Evolutionary conservation across 1,139 yeast genomes (phyloP).

Genomic region (Pneumocystis oryctolagi): DNA sequence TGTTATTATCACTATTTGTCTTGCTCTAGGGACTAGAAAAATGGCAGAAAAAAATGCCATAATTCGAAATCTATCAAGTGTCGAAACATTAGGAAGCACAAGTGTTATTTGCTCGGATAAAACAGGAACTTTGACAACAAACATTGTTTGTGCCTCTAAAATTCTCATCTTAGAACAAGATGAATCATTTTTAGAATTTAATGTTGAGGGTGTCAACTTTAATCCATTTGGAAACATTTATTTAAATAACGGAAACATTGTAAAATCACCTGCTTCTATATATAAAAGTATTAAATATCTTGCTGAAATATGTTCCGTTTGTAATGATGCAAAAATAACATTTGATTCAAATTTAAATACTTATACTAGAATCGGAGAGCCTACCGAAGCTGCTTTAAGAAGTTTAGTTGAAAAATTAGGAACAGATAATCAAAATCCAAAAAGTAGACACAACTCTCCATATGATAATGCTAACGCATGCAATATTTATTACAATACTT

Average conservation of each 20-base stretch:
- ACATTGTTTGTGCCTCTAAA: slow-evolving; percentile 21
- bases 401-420: slow-evolving; percentile 26
- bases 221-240: slow-evolving; percentile 33
- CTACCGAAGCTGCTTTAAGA: slow-evolving; percentile 35
- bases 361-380: slow-evolving; percentile 26
- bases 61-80: slow-evolving; percentile 78
- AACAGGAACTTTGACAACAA: slow-evolving; percentile 92
- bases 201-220: slow-evolving; percentile 18
- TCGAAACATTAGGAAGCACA: slow-evolving; percentile 99
- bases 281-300: slow-evolving; percentile 33
- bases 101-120: slow-evolving; percentile 94
- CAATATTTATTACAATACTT: slow-evolving; percentile 36
- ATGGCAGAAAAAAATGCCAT: slow-evolving; percentile 94
- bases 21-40: slow-evolving; percentile 94
- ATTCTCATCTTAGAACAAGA: neutral
- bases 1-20: slow-evolving; percentile 39
- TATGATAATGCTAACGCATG: slow-evolving; percentile 28
- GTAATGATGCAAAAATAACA: slow-evolving; percentile 26
- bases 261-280: slow-evolving; percentile 18
- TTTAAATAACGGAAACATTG: slow-evolving; percentile 19
- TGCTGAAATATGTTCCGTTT: slow-evolving; percentile 22
- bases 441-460: slow-evolving; percentile 17
- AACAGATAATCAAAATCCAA: slow-evolving; percentile 8
- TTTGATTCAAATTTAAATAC: slow-evolving; percentile 16
- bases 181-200: slow-evolving; percentile 13